Evolutionary conservation across 805 yeast species (phyloP).

Genomic region (Maudiozyma serrabonitensis): DNA sequence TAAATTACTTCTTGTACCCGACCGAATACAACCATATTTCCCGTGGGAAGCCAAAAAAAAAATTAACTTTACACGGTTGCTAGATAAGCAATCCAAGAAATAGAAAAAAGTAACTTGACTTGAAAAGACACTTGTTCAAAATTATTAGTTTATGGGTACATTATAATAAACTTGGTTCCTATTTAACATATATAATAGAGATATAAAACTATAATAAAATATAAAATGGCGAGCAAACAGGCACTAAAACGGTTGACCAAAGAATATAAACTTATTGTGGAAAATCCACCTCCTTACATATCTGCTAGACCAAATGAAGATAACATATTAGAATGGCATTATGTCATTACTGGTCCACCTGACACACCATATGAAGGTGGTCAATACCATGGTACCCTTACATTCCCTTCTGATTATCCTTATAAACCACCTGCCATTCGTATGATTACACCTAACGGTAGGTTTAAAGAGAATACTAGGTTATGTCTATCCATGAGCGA

Average conservation of each 20-base stretch:
- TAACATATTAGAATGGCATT: constrained; percentile 90
- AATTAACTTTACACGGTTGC: background rate
- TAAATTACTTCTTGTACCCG: too few species aligned
- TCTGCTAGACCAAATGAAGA: constrained; percentile 78
- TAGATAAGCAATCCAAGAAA: too few species aligned
- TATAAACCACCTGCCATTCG: constrained; percentile 85
- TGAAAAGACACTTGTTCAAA: too few species aligned
- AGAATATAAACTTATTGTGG: constrained; percentile 70
- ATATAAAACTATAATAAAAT: too few species aligned
- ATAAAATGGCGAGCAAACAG: constrained; percentile 35
- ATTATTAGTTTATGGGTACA: too few species aligned
- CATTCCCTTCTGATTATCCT: constrained; percentile 80
- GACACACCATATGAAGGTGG: constrained; percentile 80
- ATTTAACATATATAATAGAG: too few species aligned
- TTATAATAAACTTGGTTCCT: too few species aligned
- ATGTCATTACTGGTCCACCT: constrained; percentile 85
- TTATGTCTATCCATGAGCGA: constrained; percentile 89
- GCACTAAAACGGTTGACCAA: constrained; percentile 49
- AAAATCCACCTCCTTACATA: constrained; percentile 77
- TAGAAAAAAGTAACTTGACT: background rate
- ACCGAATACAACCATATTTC: too few species aligned
- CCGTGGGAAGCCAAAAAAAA: background rate
- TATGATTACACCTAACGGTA: constrained; percentile 84
- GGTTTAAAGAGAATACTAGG: constrained; percentile 72
- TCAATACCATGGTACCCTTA: constrained; percentile 80